phyloP scores from a whole-genome alignment of 177 flowering plant genomes.

The Vitis hybrid region DNA sequence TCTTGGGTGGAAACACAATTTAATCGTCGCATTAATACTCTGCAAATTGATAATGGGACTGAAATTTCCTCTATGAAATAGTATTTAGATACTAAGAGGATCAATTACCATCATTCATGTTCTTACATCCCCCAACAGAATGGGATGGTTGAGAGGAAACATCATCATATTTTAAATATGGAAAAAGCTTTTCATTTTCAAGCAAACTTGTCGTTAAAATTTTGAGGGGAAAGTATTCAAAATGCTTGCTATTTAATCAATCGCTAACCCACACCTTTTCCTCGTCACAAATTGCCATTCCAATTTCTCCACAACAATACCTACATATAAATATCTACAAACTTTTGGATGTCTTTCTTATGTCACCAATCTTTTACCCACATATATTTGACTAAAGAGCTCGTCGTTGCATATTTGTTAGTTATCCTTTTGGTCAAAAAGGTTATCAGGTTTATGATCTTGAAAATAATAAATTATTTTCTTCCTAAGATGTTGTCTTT shows the following conservation, averaged over 20 bases:
- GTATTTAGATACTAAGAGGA: neutral
- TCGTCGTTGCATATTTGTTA: neutral
- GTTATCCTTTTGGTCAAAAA: neutral
- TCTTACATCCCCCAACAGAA: conserved; percentile 13
- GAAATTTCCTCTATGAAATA: neutral
- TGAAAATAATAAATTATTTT: neutral
- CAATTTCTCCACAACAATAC: neutral
- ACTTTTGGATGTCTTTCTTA: neutral
- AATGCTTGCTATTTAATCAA: neutral
- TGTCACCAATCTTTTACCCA: neutral
- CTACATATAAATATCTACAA: neutral
- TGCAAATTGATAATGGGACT: conserved; percentile 15
- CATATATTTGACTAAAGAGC: neutral
- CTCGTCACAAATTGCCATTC: neutral
- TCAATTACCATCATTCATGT: conserved; percentile 2
- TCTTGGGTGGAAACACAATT: conserved; percentile 13
- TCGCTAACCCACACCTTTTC: neutral
- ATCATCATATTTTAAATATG: conserved; percentile 4
- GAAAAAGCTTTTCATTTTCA: conserved; percentile 4
- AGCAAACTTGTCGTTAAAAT: neutral
- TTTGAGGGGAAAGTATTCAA: conserved; percentile 5
- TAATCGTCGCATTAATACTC: neutral
- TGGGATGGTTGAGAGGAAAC: neutral
- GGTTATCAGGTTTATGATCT: conserved; percentile 4
- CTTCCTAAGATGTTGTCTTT: neutral